Conservation (phyloP, 2,329 filamentous ascomycete genomes). For the Claviceps purpurea region DNA sequence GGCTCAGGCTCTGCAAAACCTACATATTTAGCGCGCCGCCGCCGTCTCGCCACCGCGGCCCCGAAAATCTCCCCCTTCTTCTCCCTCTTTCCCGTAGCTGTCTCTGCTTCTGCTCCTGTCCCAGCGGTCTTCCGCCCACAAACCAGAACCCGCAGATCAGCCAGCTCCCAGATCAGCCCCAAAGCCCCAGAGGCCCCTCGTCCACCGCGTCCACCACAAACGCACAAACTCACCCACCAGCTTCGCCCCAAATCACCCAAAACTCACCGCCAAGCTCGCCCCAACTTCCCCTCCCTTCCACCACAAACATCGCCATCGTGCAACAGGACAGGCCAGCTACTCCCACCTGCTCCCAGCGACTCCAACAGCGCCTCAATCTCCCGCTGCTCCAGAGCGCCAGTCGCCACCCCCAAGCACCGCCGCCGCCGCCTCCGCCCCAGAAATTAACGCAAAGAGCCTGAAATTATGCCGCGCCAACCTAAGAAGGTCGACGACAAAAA, state of each 20-base stretch:
- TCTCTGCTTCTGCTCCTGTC: neutral
- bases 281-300: neutral
- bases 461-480: conserved; percentile 31
- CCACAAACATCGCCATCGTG: conserved; percentile 5
- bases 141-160: neutral
- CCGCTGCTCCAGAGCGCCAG: conserved; percentile 1
- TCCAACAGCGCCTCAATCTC: conserved; percentile 10
- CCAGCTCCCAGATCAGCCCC: neutral
- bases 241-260: neutral
- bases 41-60: conserved; percentile 13
- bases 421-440: neutral
- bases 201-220: too few species aligned
- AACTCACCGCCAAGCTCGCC: neutral
- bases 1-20: conserved; percentile 12
- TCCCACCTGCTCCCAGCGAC: conserved; percentile 3
- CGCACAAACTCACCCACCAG: neutral
- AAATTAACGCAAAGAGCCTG: conserved; percentile 1
- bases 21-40: conserved; percentile 24
- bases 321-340: neutral
- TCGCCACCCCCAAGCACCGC: neutral
- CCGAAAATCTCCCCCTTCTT: conserved; percentile 16
- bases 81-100: conserved; percentile 6
- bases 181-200: conserved; percentile 1
- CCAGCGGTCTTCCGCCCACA: neutral
- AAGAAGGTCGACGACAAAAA: conserved; percentile 30